Percentiles rank a stretch among this genome's conserved stretches.
These are phyloP conservation scores for Pseudognaphalium luteoalbum DNA, from an alignment of 129 eudicot genomes.

Conservation along the genomic window DNA sequence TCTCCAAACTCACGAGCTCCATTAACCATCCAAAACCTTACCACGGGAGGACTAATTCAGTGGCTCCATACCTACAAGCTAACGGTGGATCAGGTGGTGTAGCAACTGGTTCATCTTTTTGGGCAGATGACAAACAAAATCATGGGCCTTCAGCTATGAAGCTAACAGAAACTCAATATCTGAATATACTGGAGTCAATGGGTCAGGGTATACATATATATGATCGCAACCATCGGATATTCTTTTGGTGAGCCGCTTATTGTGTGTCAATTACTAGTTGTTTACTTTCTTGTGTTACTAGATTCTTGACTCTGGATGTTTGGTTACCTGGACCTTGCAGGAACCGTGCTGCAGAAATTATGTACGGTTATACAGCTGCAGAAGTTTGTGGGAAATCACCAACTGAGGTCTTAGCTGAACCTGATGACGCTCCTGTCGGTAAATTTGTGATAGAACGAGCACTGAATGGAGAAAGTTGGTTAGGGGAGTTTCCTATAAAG, in stretches of 20 bases:
- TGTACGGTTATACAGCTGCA: conserved; percentile 61
- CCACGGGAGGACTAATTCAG: background rate
- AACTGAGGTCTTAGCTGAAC: conserved; percentile 39
- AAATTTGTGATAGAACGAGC: conserved; percentile 37
- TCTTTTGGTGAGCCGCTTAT: conserved; percentile 58
- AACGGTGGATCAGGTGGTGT: conserved; percentile 10
- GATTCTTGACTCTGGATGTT: background rate
- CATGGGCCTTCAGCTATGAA: conserved; percentile 20
- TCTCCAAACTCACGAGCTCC: conserved; percentile 42
- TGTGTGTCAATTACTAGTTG: background rate
- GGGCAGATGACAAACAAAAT: background rate
- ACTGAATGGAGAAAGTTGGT: conserved; percentile 55
- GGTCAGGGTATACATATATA: conserved; percentile 72
- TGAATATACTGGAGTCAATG: conserved; percentile 72
- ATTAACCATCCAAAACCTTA: conserved; percentile 16
- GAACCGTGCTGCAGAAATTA: conserved; percentile 64
- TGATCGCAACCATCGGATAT: conserved; percentile 40
- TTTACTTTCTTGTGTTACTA: background rate
- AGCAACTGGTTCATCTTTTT: background rate
- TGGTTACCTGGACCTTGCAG: conserved; percentile 34
- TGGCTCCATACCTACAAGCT: conserved; percentile 5
- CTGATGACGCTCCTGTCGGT: conserved; percentile 32
- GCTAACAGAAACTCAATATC: conserved; percentile 62
- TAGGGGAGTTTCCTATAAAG: conserved; percentile 66
- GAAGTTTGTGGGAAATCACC: conserved; percentile 58